These are phyloP conservation scores for Paralagenidium karlingii DNA, from an alignment of 352 stramenopile species.

Conservation along the genomic window DNA sequence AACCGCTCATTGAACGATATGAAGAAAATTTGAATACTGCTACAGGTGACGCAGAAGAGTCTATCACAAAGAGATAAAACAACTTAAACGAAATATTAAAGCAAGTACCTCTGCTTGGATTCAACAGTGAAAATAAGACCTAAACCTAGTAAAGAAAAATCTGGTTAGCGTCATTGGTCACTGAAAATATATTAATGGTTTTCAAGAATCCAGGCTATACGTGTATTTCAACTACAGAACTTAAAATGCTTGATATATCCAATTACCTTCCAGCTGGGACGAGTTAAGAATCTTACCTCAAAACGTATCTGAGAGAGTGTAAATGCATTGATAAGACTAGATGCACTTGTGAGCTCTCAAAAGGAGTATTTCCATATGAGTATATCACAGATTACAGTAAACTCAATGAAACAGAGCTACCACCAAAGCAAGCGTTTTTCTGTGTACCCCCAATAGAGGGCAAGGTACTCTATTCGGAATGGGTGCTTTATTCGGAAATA, in stretches of 20 bases:
- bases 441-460: too few species aligned
- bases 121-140: conserved; percentile 13
- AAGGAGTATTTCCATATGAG: conserved; percentile 17
- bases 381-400: conserved; percentile 16
- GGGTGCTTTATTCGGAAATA: too few species aligned
- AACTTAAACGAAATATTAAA: conserved; percentile 1
- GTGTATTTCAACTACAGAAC: conserved; percentile 11
- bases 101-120: conserved; percentile 7
- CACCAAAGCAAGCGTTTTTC: conserved; percentile 12
- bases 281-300: conserved; percentile 11
- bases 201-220: conserved; percentile 17
- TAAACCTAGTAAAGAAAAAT: conserved; percentile 18
- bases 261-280: conserved; percentile 19
- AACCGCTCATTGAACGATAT: not conserved
- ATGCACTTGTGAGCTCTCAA: conserved; percentile 11
- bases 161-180: conserved; percentile 7
- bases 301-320: conserved; percentile 13
- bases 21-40: not conserved
- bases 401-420: conserved; percentile 9
- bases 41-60: too few species aligned
- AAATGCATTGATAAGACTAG: conserved; percentile 16
- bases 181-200: conserved; percentile 5
- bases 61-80: not conserved
- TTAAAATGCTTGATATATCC: conserved; percentile 19
- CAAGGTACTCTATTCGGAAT: too few species aligned